phyloP scores from a whole-genome alignment of 2,329 filamentous ascomycete genomes.

The Stemphylium vesicarium region DNA sequence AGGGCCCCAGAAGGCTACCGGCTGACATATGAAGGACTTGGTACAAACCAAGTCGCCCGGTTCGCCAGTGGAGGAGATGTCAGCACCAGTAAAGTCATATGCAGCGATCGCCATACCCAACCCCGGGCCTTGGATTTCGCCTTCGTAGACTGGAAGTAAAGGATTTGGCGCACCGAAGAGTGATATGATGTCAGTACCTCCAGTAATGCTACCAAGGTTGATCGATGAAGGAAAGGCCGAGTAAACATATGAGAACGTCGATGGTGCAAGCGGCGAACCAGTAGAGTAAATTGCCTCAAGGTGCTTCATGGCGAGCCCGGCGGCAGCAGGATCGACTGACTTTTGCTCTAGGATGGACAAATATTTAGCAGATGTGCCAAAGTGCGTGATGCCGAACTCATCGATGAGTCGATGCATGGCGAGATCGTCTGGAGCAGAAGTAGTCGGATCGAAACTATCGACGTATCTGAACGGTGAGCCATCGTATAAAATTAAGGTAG shows the following conservation, averaged over 20 bases:
- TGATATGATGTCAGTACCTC: constrained; percentile 95
- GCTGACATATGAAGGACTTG: constrained; percentile 87
- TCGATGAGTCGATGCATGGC: constrained; percentile 85
- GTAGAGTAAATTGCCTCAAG: constrained; percentile 92
- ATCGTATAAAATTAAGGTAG: constrained; percentile 86
- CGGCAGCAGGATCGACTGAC: constrained; percentile 34
- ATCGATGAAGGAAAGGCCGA: constrained; percentile 77
- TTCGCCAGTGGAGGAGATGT: constrained; percentile 67
- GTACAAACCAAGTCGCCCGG: constrained; percentile 89
- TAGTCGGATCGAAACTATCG: constrained; percentile 49
- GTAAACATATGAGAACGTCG: constrained; percentile 92
- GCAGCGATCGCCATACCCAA: constrained; percentile 60
- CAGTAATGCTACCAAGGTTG: constrained; percentile 91
- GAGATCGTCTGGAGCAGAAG: constrained; percentile 70
- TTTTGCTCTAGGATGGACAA: constrained; percentile 89
- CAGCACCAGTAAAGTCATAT: constrained; percentile 61
- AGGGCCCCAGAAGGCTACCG: constrained; percentile 83
- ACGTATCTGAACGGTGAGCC: constrained; percentile 79
- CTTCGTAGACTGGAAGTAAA: constrained; percentile 56
- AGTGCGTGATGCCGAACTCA: constrained; percentile 83
- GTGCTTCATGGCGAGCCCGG: constrained; percentile 60
- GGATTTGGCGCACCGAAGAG: constrained; percentile 85
- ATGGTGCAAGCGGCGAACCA: constrained; percentile 88
- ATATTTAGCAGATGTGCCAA: constrained; percentile 94
- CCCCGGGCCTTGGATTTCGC: constrained; percentile 58